Conservation (phyloP, 352 stramenopile genomes). For the Pythium periplocum region DNA sequence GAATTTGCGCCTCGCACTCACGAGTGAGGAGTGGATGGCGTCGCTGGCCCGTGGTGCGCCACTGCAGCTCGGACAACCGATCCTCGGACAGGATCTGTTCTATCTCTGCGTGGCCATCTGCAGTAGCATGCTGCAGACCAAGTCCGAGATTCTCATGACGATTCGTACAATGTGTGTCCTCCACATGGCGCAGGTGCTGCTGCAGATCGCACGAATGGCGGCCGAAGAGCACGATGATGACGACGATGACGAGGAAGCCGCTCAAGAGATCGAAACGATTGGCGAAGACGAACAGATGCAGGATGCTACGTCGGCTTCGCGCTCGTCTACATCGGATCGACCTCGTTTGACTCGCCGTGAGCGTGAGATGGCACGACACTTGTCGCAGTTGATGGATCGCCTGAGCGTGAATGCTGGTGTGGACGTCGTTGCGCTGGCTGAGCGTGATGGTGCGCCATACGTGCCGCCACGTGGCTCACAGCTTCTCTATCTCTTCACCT, state of each 20-base stretch:
- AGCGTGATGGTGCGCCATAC: conserved; percentile 17
- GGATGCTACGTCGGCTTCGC: conserved; percentile 24
- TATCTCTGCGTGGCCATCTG: conserved; percentile 71
- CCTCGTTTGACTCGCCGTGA: conserved; percentile 30
- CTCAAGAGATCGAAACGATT: conserved; percentile 5
- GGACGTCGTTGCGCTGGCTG: conserved; percentile 17
- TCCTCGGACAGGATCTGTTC: conserved; percentile 73
- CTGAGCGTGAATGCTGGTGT: conserved; percentile 42
- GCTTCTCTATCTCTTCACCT: conserved; percentile 68
- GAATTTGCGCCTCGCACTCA: conserved; percentile 41
- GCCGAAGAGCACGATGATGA: conserved; percentile 58
- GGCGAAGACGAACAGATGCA: conserved; percentile 13
- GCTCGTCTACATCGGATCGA: conserved; percentile 20
- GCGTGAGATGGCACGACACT: conserved; percentile 3
- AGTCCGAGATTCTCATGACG: conserved; percentile 74
- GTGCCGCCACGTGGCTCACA: conserved; percentile 40
- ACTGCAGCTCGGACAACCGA: conserved; percentile 46
- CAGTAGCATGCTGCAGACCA: conserved; percentile 70
- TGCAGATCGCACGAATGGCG: conserved; percentile 51
- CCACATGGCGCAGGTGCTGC: conserved; percentile 72
- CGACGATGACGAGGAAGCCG: conserved; percentile 13
- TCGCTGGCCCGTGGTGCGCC: conserved; percentile 39
- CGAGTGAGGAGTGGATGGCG: conserved; percentile 42
- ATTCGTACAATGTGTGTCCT: conserved; percentile 74
- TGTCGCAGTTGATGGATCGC: conserved; percentile 37